Percentiles rank a stretch among this genome's conserved stretches.
Conservation (phyloP, 441 rosid species). For the Eruca vesicaria region DNA sequence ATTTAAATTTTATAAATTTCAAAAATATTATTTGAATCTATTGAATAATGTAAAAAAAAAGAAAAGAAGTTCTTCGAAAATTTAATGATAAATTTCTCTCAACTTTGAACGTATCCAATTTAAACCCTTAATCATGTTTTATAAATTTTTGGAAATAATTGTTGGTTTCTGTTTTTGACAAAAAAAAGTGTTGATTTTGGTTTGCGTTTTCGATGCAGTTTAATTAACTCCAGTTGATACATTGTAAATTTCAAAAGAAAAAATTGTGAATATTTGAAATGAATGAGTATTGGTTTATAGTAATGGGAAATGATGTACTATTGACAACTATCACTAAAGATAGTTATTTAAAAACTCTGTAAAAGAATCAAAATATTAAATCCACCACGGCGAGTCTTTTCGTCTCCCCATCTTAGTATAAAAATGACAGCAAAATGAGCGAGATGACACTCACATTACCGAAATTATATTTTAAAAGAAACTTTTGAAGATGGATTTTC, state of each 20-base stretch:
- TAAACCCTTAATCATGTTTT: too few relatives aligned
- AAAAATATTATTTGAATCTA: too few relatives aligned
- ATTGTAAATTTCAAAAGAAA: neutral
- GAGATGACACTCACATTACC: neutral
- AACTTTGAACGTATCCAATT: too few relatives aligned
- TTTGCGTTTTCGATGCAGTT: too few relatives aligned
- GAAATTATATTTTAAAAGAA: neutral
- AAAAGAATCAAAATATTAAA: neutral
- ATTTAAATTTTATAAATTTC: too few relatives aligned
- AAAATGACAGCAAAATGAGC: neutral
- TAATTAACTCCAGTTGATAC: neutral
- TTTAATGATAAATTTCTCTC: too few relatives aligned
- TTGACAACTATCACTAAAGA: neutral
- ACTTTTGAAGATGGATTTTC: conserved; percentile 39
- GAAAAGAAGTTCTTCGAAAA: too few relatives aligned
- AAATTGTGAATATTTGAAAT: neutral
- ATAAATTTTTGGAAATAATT: too few relatives aligned
- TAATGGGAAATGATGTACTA: neutral
- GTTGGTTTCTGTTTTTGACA: too few relatives aligned
- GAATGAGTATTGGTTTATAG: neutral
- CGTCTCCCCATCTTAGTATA: neutral
- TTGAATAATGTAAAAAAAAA: too few relatives aligned
- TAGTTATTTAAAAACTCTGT: neutral
- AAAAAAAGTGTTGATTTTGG: too few relatives aligned
- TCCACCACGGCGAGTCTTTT: neutral